A percentile compares a stretch with the other conserved stretches of the same genome.
phyloP scores from a whole-genome alignment of 1,284 basidiomycete species.

The Cryptococcus sp. region DNA sequence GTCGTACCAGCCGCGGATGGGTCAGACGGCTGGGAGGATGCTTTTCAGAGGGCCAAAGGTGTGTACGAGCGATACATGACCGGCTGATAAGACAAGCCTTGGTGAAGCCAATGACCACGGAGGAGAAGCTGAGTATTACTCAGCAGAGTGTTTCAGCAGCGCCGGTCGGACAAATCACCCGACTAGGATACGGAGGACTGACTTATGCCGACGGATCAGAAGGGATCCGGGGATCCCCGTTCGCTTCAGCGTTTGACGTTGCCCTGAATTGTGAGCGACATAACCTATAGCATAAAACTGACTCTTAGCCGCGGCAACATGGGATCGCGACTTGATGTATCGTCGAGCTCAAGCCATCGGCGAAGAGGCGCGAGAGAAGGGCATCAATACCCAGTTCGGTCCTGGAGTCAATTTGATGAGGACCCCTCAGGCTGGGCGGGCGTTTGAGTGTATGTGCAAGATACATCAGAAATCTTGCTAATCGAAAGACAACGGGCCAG shows the following conservation, averaged over 20 bases:
- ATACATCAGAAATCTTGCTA: background rate
- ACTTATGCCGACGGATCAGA: conserved; percentile 13
- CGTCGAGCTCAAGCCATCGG: conserved; percentile 9
- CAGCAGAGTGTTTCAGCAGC: conserved; percentile 9
- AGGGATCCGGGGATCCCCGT: conserved; percentile 10
- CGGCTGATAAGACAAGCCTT: too few species aligned
- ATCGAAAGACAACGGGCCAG: conserved; percentile 7
- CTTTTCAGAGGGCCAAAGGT: conserved; percentile 9
- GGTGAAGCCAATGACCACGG: conserved; percentile 18
- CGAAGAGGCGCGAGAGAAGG: conserved; percentile 10
- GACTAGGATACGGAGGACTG: conserved; percentile 11
- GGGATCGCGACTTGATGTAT: conserved; percentile 7
- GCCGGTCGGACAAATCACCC: conserved; percentile 8
- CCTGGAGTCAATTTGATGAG: conserved; percentile 11
- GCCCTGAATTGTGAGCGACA: conserved; percentile 11
- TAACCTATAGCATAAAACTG: background rate
- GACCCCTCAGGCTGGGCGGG: conserved; percentile 7
- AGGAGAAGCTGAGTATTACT: conserved; percentile 21
- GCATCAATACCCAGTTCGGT: conserved; percentile 10
- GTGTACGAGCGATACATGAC: background rate
- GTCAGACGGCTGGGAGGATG: conserved; percentile 6
- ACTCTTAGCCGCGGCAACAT: conserved; percentile 5
- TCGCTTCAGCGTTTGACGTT: conserved; percentile 6
- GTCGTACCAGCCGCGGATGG: conserved; percentile 8
- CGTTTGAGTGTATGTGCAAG: conserved; percentile 5